Evolutionary conservation across 225 moss, liverwort and hornwort genomes (phyloP), one percentile per base, ranked within the genome.

Genomic region (Physcomitrium patens): DNA sequence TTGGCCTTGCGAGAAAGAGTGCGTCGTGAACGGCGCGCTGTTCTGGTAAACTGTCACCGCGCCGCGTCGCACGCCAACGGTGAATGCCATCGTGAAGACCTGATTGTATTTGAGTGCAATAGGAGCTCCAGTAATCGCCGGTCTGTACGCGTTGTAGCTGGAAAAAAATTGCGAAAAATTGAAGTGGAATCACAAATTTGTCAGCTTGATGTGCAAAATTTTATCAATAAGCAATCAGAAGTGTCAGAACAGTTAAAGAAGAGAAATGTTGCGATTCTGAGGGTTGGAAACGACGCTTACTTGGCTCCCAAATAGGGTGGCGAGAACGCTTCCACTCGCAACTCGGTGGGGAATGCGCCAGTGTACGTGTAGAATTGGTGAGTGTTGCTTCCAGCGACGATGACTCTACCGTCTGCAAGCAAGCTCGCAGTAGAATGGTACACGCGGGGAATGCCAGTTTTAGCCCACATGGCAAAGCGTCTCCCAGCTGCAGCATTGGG

Each of bases 291-390:
- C n/a, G 16, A 15, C 68, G 0, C 72, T 9, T 61, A 80, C 80
- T 55, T 43, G 44, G 77, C 53, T 47, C 41, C 74, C 51, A 83
- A 49, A 63, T 80, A 86, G 5, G 67, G 74, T 17, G 86, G 83
- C 5, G 80, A 86, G 68, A 86, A 86, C 7, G 53, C 24, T 61
- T 80, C 86, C 1, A 80, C 71, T 45, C 83, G 73, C 19, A 86
- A 58, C 46, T 86, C 83, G 0, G 86, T 83, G 14, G 83, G 80
- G 60, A 77, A 83, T 1, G 16, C 27, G 14, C 86, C 80, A 12
- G 64, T 53, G 48, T 19, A 83, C 0, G 83, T 86, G 86, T 86
- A 80, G 68, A 66, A 77, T 15, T 86, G 82, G 60, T 83, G 83
- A 5, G 86, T 80, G 64, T 83, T 86, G 60, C 76, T 64, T 26